These are phyloP conservation scores for Candida albicans DNA, from an alignment of 1,139 yeast genomes.

Conservation along the genomic window DNA sequence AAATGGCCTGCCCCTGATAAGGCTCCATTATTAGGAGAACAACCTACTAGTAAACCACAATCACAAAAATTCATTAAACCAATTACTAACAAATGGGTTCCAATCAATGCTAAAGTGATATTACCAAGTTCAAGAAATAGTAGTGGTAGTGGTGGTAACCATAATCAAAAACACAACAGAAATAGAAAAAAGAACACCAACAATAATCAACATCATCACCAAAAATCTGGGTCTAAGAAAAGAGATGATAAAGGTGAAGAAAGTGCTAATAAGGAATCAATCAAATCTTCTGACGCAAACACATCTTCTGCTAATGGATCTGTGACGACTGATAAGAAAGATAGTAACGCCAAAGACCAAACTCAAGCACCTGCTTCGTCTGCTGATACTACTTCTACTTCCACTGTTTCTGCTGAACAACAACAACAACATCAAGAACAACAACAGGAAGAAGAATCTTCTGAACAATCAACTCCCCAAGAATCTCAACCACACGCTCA, in stretches of 20 bases:
- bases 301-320: not conserved
- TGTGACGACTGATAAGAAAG: constrained; percentile 2
- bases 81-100: constrained; percentile 84
- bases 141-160: constrained; percentile 16
- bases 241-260: constrained; percentile 8
- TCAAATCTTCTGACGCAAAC: not conserved
- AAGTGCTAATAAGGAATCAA: not conserved
- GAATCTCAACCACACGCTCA: constrained; percentile 2
- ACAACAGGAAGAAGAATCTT: constrained; percentile 3
- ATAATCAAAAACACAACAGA: constrained; percentile 30
- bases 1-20: constrained; percentile 64
- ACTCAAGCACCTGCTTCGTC: constrained; percentile 3
- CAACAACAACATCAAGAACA: constrained; percentile 1
- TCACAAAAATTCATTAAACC: constrained; percentile 53
- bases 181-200: constrained; percentile 35
- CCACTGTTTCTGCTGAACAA: not conserved
- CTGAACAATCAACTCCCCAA: constrained; percentile 4
- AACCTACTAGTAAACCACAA: constrained; percentile 22
- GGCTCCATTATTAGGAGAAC: constrained; percentile 19
- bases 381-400: not conserved
- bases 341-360: constrained; percentile 9
- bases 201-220: constrained; percentile 9
- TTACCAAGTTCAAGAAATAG: constrained; percentile 35
- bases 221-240: constrained; percentile 9
- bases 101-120: constrained; percentile 74